Evolutionary conservation across 2,329 filamentous ascomycete genomes (phyloP).

Genomic region (Fusarium avenaceum): DNA sequence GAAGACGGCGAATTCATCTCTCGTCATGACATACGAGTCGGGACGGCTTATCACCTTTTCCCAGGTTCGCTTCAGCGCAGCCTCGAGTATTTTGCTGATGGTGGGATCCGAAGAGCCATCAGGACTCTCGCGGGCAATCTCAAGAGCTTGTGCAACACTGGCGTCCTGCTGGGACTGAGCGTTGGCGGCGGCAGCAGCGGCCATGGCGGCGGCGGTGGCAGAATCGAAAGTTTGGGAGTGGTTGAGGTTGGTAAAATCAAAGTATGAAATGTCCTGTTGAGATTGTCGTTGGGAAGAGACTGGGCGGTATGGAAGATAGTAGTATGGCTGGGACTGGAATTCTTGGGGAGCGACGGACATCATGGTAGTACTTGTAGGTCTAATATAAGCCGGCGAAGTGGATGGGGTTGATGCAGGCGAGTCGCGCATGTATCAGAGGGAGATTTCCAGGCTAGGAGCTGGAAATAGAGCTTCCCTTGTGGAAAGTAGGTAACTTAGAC

Average conservation of each 20-base stretch:
- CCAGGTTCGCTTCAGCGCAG: slow-evolving; percentile 75
- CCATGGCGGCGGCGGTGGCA: slow-evolving; percentile 38
- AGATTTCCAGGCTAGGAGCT: slow-evolving; percentile 49
- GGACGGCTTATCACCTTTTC: slow-evolving; percentile 73
- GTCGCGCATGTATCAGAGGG: slow-evolving; percentile 50
- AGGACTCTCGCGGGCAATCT: slow-evolving; percentile 80
- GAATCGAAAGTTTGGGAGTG: slow-evolving; percentile 32
- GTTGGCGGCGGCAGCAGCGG: slow-evolving; percentile 35
- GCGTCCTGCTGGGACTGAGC: slow-evolving; percentile 50
- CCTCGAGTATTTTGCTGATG: slow-evolving; percentile 75
- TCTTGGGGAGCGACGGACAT: slow-evolving; percentile 50
- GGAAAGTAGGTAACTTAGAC: slow-evolving; percentile 42
- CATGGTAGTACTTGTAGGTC: slow-evolving; percentile 50
- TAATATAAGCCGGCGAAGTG: slow-evolving; percentile 49
- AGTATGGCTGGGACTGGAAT: slow-evolving; percentile 45
- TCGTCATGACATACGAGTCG: slow-evolving; percentile 77
- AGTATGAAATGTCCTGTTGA: slow-evolving; percentile 43
- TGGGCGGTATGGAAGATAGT: slow-evolving; percentile 41
- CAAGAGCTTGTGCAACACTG: slow-evolving; percentile 75
- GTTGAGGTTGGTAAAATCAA: slow-evolving; percentile 38
- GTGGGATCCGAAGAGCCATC: slow-evolving; percentile 73
- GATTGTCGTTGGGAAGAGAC: slow-evolving; percentile 38
- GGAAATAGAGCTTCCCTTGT: slow-evolving; percentile 46
- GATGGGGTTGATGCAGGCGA: slow-evolving; percentile 50
- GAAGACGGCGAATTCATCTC: slow-evolving; percentile 87